Percentiles rank a stretch among this genome's conserved stretches.
phyloP scores from a whole-genome alignment of 768 basidiomycete genomes.

The Sutorius australiensis region DNA sequence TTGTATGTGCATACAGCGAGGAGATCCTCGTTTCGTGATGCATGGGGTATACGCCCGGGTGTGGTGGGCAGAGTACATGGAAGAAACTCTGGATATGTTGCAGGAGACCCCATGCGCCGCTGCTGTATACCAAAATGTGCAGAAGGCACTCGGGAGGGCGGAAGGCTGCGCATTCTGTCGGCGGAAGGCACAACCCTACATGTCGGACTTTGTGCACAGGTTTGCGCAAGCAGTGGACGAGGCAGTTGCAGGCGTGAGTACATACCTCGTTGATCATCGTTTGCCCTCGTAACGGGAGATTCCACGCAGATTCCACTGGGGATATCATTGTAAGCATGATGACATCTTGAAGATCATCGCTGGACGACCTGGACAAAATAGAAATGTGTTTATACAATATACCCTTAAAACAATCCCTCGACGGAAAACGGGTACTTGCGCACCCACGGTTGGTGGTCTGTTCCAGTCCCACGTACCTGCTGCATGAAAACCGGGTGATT shows the following conservation, averaged over 20 bases:
- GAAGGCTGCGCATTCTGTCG: constrained; percentile 20
- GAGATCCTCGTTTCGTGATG: constrained; percentile 23
- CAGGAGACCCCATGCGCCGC: constrained; percentile 23
- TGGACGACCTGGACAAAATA: not conserved
- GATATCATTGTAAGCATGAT: constrained; percentile 12
- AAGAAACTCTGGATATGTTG: constrained; percentile 18
- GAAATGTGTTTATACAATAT: not conserved
- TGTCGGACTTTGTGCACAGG: constrained; percentile 22
- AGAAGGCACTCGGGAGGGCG: constrained; percentile 17
- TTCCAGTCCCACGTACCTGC: not conserved
- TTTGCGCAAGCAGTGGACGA: constrained; percentile 24
- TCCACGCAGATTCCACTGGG: constrained; percentile 18
- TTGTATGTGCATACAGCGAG: constrained; percentile 21
- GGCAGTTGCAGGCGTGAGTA: constrained; percentile 19
- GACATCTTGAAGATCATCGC: not conserved
- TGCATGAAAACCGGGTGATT: not conserved
- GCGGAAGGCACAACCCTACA: constrained; percentile 11
- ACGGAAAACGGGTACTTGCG: not conserved
- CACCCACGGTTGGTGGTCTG: not conserved
- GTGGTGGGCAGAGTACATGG: constrained; percentile 34
- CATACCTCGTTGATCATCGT: not conserved
- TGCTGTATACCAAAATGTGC: constrained; percentile 13
- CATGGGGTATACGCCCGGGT: constrained; percentile 26
- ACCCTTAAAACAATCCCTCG: not conserved
- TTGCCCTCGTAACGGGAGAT: not conserved